Conservation (phyloP, 768 basidiomycete species). For the Xerocomellus dryophilus region DNA sequence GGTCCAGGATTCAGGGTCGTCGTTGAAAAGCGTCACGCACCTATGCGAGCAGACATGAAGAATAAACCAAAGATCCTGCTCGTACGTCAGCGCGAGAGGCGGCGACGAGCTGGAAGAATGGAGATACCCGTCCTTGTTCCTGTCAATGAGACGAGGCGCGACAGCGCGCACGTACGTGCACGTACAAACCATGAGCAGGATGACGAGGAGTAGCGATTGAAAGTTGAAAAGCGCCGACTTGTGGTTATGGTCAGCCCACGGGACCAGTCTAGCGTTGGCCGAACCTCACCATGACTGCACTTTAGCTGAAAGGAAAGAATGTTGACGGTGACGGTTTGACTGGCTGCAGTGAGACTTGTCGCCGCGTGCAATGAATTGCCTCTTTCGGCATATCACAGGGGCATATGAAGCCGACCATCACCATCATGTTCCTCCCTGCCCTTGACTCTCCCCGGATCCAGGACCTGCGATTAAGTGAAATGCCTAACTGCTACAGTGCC, state of each 20-base stretch:
- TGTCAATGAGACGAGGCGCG: constrained; percentile 84
- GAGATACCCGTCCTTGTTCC: constrained; percentile 88
- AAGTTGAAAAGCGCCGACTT: constrained; percentile 98
- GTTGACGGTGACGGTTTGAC: too few species aligned
- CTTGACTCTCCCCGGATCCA: neutral
- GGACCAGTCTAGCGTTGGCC: neutral
- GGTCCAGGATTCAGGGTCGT: neutral
- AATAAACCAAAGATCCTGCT: constrained; percentile 84
- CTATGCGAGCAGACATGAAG: constrained; percentile 95
- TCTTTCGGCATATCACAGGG: too few species aligned
- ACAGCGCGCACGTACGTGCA: constrained; percentile 93
- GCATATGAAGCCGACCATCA: too few species aligned
- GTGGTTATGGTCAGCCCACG: neutral
- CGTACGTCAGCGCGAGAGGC: neutral
- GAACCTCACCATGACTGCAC: constrained; percentile 18
- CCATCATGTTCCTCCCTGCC: neutral
- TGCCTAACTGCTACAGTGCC: too few species aligned
- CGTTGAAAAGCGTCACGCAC: constrained; percentile 43
- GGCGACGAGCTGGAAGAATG: neutral
- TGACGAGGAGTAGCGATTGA: constrained; percentile 89
- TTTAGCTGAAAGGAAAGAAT: neutral
- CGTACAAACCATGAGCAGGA: constrained; percentile 92
- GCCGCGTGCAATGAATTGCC: too few species aligned
- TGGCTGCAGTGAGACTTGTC: too few species aligned
- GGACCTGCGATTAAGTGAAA: neutral